These are phyloP conservation scores for Epichloe gansuensis DNA, from an alignment of 2,329 filamentous ascomycete species.

Conservation along the genomic window DNA sequence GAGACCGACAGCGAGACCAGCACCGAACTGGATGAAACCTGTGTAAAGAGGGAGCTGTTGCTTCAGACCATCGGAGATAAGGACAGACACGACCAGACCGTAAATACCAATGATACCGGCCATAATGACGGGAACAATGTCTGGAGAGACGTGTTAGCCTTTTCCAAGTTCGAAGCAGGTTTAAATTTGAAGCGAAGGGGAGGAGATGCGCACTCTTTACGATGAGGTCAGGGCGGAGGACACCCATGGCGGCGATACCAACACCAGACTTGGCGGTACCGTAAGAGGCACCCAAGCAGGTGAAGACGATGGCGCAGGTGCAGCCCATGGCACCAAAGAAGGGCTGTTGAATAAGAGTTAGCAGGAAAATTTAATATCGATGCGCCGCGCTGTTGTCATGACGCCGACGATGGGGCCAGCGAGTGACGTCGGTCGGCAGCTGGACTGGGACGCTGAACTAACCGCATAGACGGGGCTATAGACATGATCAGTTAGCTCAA, in stretches of 20 bases:
- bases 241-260: slow-evolving; percentile 96
- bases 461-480: slow-evolving; percentile 94
- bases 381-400: slow-evolving; percentile 9
- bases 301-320: slow-evolving; percentile 94
- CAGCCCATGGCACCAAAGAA: slow-evolving; percentile 98
- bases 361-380: slow-evolving; percentile 13
- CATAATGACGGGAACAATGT: slow-evolving; percentile 99
- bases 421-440: slow-evolving; percentile 19
- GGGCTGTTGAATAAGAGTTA: slow-evolving; percentile 38
- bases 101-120: slow-evolving; percentile 99
- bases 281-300: slow-evolving; percentile 91
- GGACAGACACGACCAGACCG: slow-evolving; percentile 75
- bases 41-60: slow-evolving; percentile 66
- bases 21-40: slow-evolving; percentile 75
- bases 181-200: not conserved
- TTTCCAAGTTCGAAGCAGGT: not conserved
- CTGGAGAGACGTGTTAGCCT: slow-evolving; percentile 32
- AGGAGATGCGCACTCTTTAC: slow-evolving; percentile 74
- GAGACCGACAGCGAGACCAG: slow-evolving; percentile 69
- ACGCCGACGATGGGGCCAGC: slow-evolving; percentile 9
- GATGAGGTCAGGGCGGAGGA: slow-evolving; percentile 92
- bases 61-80: slow-evolving; percentile 68
- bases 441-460: slow-evolving; percentile 40
- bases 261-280: slow-evolving; percentile 99
- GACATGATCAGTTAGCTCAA: slow-evolving; percentile 29